Percentiles rank a stretch among this genome's conserved stretches.
Conservation (phyloP, 2,329 filamentous ascomycete genomes). For the Grosmannia penicillata region DNA sequence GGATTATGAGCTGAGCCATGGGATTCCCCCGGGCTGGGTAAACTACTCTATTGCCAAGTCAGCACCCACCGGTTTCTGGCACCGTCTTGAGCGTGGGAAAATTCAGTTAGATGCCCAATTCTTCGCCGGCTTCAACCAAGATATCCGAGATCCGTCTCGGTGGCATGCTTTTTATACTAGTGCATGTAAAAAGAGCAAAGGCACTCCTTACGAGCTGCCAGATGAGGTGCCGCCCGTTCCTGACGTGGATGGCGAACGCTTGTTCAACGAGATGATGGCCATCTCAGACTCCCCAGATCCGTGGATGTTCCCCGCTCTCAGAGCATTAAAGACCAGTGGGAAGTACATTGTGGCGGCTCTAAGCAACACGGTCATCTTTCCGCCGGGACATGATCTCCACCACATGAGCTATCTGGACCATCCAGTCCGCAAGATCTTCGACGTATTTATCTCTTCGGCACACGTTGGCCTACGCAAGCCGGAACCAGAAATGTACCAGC, state of each 20-base stretch:
- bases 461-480: slow-evolving; percentile 83
- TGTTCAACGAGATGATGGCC: slow-evolving; percentile 90
- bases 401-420: slow-evolving; percentile 33
- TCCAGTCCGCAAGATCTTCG: slow-evolving; percentile 55
- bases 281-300: slow-evolving; percentile 58
- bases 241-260: slow-evolving; percentile 55
- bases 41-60: slow-evolving; percentile 77
- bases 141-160: slow-evolving; percentile 49
- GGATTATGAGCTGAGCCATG: slow-evolving; percentile 65
- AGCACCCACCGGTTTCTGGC: slow-evolving; percentile 72
- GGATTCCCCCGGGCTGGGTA: slow-evolving; percentile 77
- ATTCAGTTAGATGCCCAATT: slow-evolving; percentile 61
- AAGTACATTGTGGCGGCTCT: slow-evolving; percentile 65
- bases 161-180: slow-evolving; percentile 53
- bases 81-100: slow-evolving; percentile 71
- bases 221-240: slow-evolving; percentile 47
- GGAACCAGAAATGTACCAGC: slow-evolving; percentile 63
- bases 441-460: slow-evolving; percentile 76
- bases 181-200: slow-evolving; percentile 12
- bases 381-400: slow-evolving; percentile 54
- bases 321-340: slow-evolving; percentile 48
- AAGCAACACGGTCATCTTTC: slow-evolving; percentile 83
- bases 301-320: slow-evolving; percentile 74
- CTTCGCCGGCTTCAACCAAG: slow-evolving; percentile 60
- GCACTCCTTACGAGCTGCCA: slow-evolving; percentile 14